Evolutionary conservation across 2,329 filamentous ascomycete genomes (phyloP).

Genomic region (Fusarium incarnatum): DNA sequence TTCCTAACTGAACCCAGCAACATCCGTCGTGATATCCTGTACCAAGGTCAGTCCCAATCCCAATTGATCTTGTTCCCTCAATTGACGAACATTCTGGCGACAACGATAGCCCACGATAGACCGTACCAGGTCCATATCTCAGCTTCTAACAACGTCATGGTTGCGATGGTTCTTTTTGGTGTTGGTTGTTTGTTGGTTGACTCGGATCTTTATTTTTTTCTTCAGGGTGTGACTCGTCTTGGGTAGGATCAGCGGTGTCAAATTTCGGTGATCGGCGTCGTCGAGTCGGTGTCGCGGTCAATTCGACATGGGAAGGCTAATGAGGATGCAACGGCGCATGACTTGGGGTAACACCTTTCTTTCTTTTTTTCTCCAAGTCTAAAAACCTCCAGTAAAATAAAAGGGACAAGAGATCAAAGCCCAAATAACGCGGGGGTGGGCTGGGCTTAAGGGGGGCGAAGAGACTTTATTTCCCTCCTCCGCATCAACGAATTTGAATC

Average conservation of each 20-base stretch:
- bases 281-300: conserved; percentile 10
- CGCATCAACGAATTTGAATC: conserved; percentile 1
- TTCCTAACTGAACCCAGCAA: conserved; percentile 59
- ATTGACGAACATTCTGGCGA: conserved; percentile 54
- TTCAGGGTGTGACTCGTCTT: not conserved
- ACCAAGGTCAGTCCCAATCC: not conserved
- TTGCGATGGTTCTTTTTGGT: not conserved
- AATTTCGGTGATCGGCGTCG: conserved; percentile 10
- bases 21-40: conserved; percentile 54
- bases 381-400: not conserved
- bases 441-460: conserved; percentile 8
- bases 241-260: conserved; percentile 5
- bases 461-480: conserved; percentile 29
- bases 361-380: not conserved
- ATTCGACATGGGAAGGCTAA: conserved; percentile 14
- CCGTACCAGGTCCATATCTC: conserved; percentile 61
- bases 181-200: not conserved
- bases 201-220: not conserved
- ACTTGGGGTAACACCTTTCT: conserved; percentile 1
- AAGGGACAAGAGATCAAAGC: conserved; percentile 1
- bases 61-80: not conserved
- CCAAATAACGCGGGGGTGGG: conserved; percentile 38
- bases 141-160: conserved; percentile 49
- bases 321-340: conserved; percentile 35
- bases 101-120: conserved; percentile 54